Evolutionary conservation across 768 basidiomycete species (phyloP).

Genomic region (Clavaria fumosa): DNA sequence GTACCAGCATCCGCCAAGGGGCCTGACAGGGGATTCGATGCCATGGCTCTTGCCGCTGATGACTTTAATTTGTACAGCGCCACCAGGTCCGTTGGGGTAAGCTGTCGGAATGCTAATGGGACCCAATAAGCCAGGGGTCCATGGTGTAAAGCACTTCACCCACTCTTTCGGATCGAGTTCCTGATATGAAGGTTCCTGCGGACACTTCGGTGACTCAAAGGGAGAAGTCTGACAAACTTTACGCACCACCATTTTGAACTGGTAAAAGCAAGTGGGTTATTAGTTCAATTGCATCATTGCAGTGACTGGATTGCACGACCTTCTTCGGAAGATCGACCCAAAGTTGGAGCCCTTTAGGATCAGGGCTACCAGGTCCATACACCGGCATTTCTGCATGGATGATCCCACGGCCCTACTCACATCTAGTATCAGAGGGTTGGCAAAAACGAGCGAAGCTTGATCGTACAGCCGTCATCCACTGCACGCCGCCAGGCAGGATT

Average conservation of each 20-base stretch:
- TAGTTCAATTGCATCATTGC: neutral
- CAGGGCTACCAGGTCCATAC: constrained; percentile 43
- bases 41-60: constrained; percentile 86
- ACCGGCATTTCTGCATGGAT: constrained; percentile 87
- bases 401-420: constrained; percentile 49
- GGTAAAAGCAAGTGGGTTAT: neutral
- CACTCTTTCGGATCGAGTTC: constrained; percentile 56
- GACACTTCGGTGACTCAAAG: no score
- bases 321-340: constrained; percentile 74
- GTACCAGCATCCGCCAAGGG: constrained; percentile 89
- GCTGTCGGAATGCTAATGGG: constrained; percentile 48
- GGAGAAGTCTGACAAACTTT: no score
- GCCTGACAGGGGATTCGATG: constrained; percentile 74
- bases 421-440: no score
- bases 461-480: constrained; percentile 88
- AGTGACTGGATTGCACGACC: no score
- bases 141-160: constrained; percentile 10
- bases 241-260: constrained; percentile 64
- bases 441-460: no score
- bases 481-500: constrained; percentile 72
- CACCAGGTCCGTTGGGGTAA: constrained; percentile 54
- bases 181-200: constrained; percentile 76
- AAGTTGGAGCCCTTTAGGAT: constrained; percentile 75
- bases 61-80: constrained; percentile 59
- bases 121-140: neutral